phyloP scores from a whole-genome alignment of 495 filamentous ascomycete species.

The Neurospora tetrasperma region DNA sequence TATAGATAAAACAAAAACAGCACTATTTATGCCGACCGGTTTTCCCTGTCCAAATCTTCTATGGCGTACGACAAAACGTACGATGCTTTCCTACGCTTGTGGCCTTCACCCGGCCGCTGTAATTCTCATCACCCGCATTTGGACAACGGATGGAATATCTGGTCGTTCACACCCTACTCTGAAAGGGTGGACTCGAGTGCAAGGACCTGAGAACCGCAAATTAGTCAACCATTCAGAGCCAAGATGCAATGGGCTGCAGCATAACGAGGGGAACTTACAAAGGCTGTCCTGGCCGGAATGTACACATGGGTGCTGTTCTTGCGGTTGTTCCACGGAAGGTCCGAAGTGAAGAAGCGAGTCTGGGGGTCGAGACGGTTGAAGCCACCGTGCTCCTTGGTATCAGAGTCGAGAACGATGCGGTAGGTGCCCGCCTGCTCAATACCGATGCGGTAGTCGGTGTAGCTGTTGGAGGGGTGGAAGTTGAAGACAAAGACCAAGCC shows the following conservation, averaged over 20 bases:
- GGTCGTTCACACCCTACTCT: not conserved
- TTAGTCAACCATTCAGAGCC: not conserved
- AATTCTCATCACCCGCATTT: not conserved
- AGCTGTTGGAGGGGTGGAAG: slow-evolving; percentile 82
- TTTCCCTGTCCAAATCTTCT: not conserved
- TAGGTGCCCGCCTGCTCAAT: slow-evolving; percentile 80
- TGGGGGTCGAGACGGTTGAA: slow-evolving; percentile 62
- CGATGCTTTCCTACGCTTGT: not conserved
- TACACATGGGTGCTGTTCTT: slow-evolving; percentile 90
- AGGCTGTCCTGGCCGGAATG: slow-evolving; percentile 70
- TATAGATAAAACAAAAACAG: not conserved
- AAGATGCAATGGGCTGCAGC: not conserved
- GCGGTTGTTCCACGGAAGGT: slow-evolving; percentile 77
- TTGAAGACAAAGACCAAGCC: slow-evolving; percentile 93
- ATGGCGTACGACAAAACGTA: not conserved
- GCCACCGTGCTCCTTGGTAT: slow-evolving; percentile 69
- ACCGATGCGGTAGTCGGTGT: slow-evolving; percentile 84
- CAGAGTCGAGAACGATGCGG: slow-evolving; percentile 74
- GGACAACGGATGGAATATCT: not conserved
- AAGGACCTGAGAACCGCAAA: slow-evolving; percentile 15
- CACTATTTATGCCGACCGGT: not conserved
- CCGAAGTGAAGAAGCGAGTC: slow-evolving; percentile 83
- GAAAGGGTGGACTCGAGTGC: slow-evolving; percentile 20
- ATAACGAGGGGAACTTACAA: slow-evolving; percentile 48
- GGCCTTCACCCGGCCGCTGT: not conserved